phyloP scores from a whole-genome alignment of 2,329 filamentous ascomycete genomes.

The Exophiala aquamarina region DNA sequence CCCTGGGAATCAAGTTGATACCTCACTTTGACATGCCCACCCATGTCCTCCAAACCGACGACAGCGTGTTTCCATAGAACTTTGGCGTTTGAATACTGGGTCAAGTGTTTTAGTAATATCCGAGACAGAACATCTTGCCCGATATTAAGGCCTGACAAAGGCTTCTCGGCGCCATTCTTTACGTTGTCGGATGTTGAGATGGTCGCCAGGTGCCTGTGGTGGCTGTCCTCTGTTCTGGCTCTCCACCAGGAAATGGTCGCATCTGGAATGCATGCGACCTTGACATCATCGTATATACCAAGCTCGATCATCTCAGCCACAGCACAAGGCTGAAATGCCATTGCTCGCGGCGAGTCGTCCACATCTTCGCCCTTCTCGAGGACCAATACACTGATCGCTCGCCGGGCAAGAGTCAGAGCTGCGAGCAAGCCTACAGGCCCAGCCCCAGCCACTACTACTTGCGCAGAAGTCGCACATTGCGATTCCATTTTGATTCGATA shows the following conservation, averaged over 20 bases:
- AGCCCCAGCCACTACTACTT: slow-evolving; percentile 29
- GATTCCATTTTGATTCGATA: no score
- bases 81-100: no score
- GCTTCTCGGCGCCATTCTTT: no score
- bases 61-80: no score
- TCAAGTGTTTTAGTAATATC: no score
- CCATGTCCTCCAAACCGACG: no score
- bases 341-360: slow-evolving; percentile 4
- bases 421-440: slow-evolving; percentile 34
- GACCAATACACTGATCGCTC: neutral
- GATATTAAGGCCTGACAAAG: no score
- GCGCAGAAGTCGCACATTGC: no score
- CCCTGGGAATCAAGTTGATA: no score
- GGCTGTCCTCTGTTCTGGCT: slow-evolving; percentile 22
- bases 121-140: no score
- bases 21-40: no score
- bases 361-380: slow-evolving; percentile 1
- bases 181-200: slow-evolving; percentile 43
- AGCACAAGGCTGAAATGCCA: slow-evolving; percentile 12
- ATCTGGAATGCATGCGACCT: slow-evolving; percentile 2
- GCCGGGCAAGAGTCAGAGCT: slow-evolving; percentile 26
- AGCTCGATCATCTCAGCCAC: slow-evolving; percentile 5
- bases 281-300: slow-evolving; percentile 9
- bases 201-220: slow-evolving; percentile 6
- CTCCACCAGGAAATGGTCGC: slow-evolving; percentile 5